phyloP scores from a whole-genome alignment of 2,329 filamentous ascomycete species.

The Nothomitra cinnamomea region DNA sequence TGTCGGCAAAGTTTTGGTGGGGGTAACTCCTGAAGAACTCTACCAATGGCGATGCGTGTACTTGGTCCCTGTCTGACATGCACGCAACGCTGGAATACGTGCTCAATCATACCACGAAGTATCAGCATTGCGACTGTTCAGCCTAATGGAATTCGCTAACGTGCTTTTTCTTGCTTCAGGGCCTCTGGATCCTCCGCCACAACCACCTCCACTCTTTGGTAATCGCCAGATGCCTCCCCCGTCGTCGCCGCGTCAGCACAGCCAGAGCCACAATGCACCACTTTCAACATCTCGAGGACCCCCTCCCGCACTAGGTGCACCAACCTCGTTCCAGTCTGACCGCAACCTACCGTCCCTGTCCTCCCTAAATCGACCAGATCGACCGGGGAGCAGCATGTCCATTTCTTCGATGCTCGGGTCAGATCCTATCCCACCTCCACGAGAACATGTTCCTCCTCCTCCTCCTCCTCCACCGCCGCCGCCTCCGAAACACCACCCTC shows the following conservation, averaged over 20 bases:
- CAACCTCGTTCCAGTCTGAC: conserved; percentile 22
- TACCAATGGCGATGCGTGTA: no score
- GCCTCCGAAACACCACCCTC: conserved; percentile 28
- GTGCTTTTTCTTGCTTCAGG: conserved; percentile 10
- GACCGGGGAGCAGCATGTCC: conserved; percentile 50
- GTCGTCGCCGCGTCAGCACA: conserved; percentile 25
- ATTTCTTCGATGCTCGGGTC: conserved; percentile 55
- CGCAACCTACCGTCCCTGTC: conserved; percentile 38
- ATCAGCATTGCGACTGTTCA: no score
- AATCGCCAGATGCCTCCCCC: conserved; percentile 33
- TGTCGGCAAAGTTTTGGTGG: no score
- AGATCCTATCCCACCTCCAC: conserved; percentile 27
- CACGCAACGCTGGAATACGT: no score
- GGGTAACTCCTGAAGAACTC: no score
- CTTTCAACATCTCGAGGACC: conserved; percentile 25
- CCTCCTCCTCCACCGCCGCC: conserved; percentile 23
- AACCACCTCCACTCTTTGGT: conserved; percentile 19
- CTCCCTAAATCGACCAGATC: conserved; percentile 36
- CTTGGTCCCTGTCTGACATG: no score
- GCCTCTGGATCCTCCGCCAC: conserved; percentile 18
- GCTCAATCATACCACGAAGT: no score
- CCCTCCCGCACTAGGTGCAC: conserved; percentile 15
- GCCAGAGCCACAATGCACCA: conserved; percentile 4
- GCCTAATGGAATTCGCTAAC: background rate
- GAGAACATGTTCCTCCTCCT: conserved; percentile 17